Evolutionary conservation across 306 rosid genomes (phyloP).

Genomic region (Echinosophora koreensis): DNA sequence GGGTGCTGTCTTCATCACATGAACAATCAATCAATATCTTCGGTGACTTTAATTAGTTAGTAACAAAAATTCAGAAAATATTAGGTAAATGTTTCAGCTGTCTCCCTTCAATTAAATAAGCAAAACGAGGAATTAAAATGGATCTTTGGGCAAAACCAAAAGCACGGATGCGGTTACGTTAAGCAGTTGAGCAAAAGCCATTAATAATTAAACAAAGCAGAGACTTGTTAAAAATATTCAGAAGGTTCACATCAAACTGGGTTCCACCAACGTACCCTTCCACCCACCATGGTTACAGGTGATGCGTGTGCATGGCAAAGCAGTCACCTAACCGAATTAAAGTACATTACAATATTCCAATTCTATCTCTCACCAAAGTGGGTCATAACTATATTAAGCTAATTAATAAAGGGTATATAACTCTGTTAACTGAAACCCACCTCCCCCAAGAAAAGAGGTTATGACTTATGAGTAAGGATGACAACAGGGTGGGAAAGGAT

Average conservation of each 20-base stretch:
- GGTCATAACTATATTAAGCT: too few relatives aligned
- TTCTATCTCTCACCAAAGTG: background rate
- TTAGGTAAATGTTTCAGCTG: background rate
- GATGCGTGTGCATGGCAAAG: slow-evolving; percentile 35
- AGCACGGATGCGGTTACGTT: slow-evolving; percentile 2
- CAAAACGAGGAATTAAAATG: background rate
- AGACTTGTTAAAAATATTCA: background rate
- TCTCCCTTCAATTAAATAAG: background rate
- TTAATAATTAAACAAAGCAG: background rate
- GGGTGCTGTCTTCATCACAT: slow-evolving; percentile 29
- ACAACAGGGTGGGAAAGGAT: too few relatives aligned
- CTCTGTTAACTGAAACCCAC: too few relatives aligned
- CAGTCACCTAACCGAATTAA: slow-evolving; percentile 4
- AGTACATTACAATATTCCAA: slow-evolving; percentile 39
- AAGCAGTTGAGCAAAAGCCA: slow-evolving; percentile 36
- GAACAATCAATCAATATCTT: slow-evolving; percentile 43
- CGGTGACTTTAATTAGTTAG: slow-evolving; percentile 8
- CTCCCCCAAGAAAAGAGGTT: too few relatives aligned
- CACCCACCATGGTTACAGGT: slow-evolving; percentile 20
- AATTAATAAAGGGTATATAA: too few relatives aligned
- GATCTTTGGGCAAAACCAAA: slow-evolving; percentile 1
- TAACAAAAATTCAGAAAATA: background rate
- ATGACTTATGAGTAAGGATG: too few relatives aligned
- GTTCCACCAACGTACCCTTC: slow-evolving; percentile 37
- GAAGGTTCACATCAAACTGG: slow-evolving; percentile 31